Base-by-base conservation (phyloP, 345 rosid genomes). In the Zanthoxylum bungeanum region DNA sequence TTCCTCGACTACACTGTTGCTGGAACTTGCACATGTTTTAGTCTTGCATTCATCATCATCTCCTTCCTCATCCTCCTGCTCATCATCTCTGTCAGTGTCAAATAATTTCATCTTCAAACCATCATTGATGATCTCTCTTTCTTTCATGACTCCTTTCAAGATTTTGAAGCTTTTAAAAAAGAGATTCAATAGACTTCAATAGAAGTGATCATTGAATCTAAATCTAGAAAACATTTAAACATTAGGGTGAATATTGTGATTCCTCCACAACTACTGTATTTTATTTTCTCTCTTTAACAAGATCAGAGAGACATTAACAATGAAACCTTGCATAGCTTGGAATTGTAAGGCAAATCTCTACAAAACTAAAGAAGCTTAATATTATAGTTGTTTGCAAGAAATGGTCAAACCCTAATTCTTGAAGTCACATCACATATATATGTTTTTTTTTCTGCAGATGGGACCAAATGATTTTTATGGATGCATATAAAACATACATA, bases 1-100 rank as follows among this genome's bases (percentile, higher is more conserved):
- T 75, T 79, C 83, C 53, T 81, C 83, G 1, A 60, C 80, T 12
- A 69, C 53, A 60, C 81, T 76, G 62, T 77, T 81, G 80, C 80
- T 79, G 27, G 83, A 79, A 70, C 87, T 75, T 55, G 76, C 71
- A 70, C 83, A 72, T 24, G 55, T 74, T 58, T 68, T 76, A 1
- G 72, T 72, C 79, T 74, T 78, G 47, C 76, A 74, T 52, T 73
- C 85, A 2, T 57, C 71, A n/a, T 78, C 84, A 25, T 37, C 76
- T 10, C 74, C 71, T n/a, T 60, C 79, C 30, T n/a, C n/a, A n/a
- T 66, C 75, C 68, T 62, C 74, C 5, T 64, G 65, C 31, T n/a
- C n/a, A 14, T 70, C 69, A 5, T 72, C 69, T 24, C 47, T n/a
- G n/a, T n/a, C n/a, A n/a, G n/a, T 8, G 19, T 70, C 63, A 22